A percentile compares a stretch with the other conserved stretches of the same genome.
Evolutionary conservation across 495 filamentous ascomycete species (phyloP).

Genomic region (Talaromyces trachyspermus): DNA sequence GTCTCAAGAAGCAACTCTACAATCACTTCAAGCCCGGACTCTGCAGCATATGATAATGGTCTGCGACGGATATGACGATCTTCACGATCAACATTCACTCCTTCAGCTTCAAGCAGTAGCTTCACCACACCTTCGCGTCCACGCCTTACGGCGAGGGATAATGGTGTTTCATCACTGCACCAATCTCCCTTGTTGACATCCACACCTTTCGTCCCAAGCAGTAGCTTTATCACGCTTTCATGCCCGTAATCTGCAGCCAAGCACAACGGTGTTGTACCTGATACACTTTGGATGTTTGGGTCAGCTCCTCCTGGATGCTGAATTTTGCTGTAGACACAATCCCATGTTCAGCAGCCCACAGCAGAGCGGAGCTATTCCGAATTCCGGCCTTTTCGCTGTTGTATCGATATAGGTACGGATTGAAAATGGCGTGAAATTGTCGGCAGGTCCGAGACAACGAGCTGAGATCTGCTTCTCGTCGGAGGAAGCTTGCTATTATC

Average conservation of each 20-base stretch:
- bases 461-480: conserved; percentile 19
- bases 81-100: conserved; percentile 2
- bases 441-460: conserved; percentile 15
- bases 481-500: conserved; percentile 14
- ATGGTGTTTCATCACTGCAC: conserved; percentile 21
- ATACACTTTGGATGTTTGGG: neutral
- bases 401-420: conserved; percentile 18
- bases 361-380: conserved; percentile 15
- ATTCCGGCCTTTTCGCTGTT: conserved; percentile 13
- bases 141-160: conserved; percentile 17
- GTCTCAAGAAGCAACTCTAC: conserved; percentile 2
- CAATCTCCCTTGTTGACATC: conserved; percentile 18
- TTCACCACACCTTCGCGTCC: conserved; percentile 16
- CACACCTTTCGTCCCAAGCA: conserved; percentile 13
- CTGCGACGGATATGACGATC: conserved; percentile 11
- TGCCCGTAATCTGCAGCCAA: neutral
- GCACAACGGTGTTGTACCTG: neutral
- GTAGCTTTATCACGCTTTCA: conserved; percentile 18
- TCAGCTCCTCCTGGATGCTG: neutral
- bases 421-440: conserved; percentile 14
- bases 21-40: conserved; percentile 11
- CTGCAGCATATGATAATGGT: conserved; percentile 10
- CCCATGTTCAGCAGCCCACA: conserved; percentile 17
- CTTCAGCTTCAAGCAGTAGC: conserved; percentile 11
- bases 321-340: conserved; percentile 1